These are phyloP conservation scores for Logfia minima DNA, from an alignment of 129 eudicot genomes.

Conservation along the genomic window DNA sequence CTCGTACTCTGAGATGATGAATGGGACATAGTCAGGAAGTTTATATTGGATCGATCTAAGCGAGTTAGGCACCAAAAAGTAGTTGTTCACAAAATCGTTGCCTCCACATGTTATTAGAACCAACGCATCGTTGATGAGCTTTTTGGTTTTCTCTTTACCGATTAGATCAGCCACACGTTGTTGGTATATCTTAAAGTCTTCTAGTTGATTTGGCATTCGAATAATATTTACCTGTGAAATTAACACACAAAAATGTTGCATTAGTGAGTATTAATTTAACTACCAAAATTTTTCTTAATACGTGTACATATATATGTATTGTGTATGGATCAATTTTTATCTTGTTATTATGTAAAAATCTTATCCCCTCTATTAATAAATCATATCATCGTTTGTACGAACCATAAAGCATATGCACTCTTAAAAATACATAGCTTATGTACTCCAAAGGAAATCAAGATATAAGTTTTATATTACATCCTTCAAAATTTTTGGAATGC, in stretches of 20 bases:
- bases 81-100: constrained; percentile 45
- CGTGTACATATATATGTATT: too few relatives aligned
- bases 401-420: not conserved
- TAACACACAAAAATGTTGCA: not conserved
- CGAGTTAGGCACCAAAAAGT: constrained; percentile 36
- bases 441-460: too few relatives aligned
- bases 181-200: constrained; percentile 31
- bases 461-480: too few relatives aligned
- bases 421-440: not conserved
- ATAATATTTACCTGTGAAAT: constrained; percentile 32
- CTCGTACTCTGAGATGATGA: constrained; percentile 37
- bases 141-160: constrained; percentile 28
- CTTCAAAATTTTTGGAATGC: too few relatives aligned
- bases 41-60: constrained; percentile 30
- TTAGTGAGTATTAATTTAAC: not conserved
- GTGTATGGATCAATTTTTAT: too few relatives aligned
- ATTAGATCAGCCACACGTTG: constrained; percentile 30
- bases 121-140: constrained; percentile 29
- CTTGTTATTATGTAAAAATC: too few relatives aligned
- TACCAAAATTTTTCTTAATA: not conserved
- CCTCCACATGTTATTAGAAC: constrained; percentile 39
- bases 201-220: constrained; percentile 35
- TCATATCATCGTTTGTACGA: too few relatives aligned
- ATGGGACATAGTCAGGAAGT: constrained; percentile 31
- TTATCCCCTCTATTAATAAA: too few relatives aligned